Conservation (phyloP, 2,329 filamentous ascomycete genomes). For the Cytospora paraplurivora region DNA sequence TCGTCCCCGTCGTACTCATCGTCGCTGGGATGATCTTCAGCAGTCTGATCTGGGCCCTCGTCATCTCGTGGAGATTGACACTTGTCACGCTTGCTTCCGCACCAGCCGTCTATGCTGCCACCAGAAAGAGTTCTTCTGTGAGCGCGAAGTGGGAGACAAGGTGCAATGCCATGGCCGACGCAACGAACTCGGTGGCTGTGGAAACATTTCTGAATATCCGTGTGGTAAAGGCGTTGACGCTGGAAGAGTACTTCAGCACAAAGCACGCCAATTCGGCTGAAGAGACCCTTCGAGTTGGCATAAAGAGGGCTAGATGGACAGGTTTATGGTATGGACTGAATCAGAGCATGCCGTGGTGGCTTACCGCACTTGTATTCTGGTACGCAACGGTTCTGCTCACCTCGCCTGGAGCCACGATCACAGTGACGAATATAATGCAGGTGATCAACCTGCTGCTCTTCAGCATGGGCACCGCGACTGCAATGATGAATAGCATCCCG, state of each 20-base stretch:
- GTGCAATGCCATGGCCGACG: conserved; percentile 64
- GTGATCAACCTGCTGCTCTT: conserved; percentile 86
- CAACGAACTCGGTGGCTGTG: conserved; percentile 63
- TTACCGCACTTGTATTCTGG: conserved; percentile 80
- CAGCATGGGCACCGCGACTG: conserved; percentile 71
- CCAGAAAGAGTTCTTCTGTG: conserved; percentile 64
- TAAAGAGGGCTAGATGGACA: conserved; percentile 65
- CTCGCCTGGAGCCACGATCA: conserved; percentile 45
- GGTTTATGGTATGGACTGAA: conserved; percentile 78
- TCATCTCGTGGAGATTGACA: conserved; percentile 77
- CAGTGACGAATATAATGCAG: conserved; percentile 64
- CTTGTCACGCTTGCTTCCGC: conserved; percentile 71
- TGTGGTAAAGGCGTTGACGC: conserved; percentile 72
- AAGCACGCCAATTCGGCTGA: conserved; percentile 61
- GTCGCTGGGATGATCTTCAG: conserved; percentile 67
- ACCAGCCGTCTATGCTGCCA: conserved; percentile 68
- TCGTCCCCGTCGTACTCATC: conserved; percentile 70
- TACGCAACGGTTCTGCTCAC: conserved; percentile 71
- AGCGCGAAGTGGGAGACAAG: conserved; percentile 72
- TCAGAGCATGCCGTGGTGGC: conserved; percentile 70
- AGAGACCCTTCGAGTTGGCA: conserved; percentile 60
- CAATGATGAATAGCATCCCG: conserved; percentile 73
- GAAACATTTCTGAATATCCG: conserved; percentile 80
- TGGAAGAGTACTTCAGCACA: conserved; percentile 70
- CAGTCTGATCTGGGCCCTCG: conserved; percentile 74